Evolutionary conservation across 2,329 filamentous ascomycete genomes (phyloP).

Genomic region (Leptosphaerulina australis): DNA sequence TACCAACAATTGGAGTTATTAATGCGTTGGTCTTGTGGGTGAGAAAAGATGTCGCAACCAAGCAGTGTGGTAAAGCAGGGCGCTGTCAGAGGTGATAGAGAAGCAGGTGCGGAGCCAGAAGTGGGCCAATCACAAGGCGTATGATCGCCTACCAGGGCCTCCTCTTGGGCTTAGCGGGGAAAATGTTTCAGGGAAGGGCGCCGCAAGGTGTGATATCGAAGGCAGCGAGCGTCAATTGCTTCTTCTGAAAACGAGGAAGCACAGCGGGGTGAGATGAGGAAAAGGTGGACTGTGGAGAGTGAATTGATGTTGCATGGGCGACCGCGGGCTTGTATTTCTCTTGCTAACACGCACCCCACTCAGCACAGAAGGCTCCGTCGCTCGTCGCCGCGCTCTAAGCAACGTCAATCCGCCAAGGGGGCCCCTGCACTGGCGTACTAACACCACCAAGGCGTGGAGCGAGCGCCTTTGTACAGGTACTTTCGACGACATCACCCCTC

Average conservation of each 20-base stretch:
- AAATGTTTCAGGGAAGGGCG: constrained; percentile 15
- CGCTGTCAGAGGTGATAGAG: constrained; percentile 15
- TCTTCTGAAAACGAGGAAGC: constrained; percentile 5
- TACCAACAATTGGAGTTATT: constrained; percentile 7
- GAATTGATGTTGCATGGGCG: constrained; percentile 24
- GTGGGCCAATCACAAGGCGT: constrained; percentile 17
- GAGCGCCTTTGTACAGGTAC: constrained; percentile 30
- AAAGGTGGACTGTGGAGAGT: constrained; percentile 25
- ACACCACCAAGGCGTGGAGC: constrained; percentile 27
- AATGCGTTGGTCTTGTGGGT: constrained; percentile 9
- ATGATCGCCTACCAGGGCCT: constrained; percentile 17
- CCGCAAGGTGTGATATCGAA: constrained; percentile 9
- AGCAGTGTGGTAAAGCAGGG: constrained; percentile 9
- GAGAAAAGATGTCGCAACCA: constrained; percentile 9
- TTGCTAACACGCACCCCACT: constrained; percentile 33
- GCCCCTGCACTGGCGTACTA: constrained; percentile 32
- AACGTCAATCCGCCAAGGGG: constrained; percentile 35
- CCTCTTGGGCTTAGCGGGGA: constrained; percentile 10
- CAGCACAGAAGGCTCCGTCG: constrained; percentile 25
- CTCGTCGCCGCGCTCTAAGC: constrained; percentile 24
- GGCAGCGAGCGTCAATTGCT: constrained; percentile 8
- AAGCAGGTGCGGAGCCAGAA: constrained; percentile 13
- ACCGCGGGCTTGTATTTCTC: constrained; percentile 36
- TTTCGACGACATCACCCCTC: constrained; percentile 18
- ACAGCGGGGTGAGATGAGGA: constrained; percentile 22